A percentile compares a stretch with the other conserved stretches of the same genome.
phyloP scores from a whole-genome alignment of 2,329 filamentous ascomycete genomes.

The Aspergillus sp. region DNA sequence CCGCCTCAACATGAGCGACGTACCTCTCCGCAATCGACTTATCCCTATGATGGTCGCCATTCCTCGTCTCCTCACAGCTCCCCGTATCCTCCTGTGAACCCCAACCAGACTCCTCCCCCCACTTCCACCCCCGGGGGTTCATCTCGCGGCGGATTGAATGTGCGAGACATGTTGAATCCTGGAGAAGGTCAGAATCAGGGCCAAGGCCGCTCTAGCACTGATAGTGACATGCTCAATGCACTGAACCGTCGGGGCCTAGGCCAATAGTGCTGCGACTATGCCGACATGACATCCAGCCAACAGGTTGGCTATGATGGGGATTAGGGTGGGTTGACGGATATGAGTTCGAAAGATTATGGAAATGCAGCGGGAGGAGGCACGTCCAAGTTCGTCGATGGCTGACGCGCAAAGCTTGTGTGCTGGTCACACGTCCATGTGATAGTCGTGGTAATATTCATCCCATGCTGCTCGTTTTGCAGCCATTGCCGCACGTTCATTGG shows the following conservation, averaged over 20 bases:
- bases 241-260: constrained; percentile 45
- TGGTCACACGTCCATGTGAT: constrained; percentile 20
- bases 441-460: constrained; percentile 3
- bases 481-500: not conserved
- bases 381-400: constrained; percentile 10
- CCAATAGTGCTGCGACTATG: constrained; percentile 23
- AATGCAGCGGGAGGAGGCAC: not conserved
- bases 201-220: constrained; percentile 46
- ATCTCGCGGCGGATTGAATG: constrained; percentile 47
- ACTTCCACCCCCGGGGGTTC: constrained; percentile 37
- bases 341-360: not conserved
- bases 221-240: constrained; percentile 54
- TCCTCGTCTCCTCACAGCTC: constrained; percentile 48
- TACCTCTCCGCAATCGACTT: constrained; percentile 47
- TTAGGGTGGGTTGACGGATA: not conserved
- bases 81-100: constrained; percentile 41
- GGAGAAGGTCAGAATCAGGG: constrained; percentile 30
- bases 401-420: constrained; percentile 27
- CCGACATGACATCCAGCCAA: not conserved
- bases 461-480: not conserved
- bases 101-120: constrained; percentile 31
- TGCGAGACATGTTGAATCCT: constrained; percentile 52
- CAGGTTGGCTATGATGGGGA: not conserved
- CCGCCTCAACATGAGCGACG: constrained; percentile 43
- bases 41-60: constrained; percentile 45